Evolutionary conservation across 2,329 filamentous ascomycete genomes (phyloP), one percentile per base, ranked within the genome.

Genomic region (Stemphylium beticola): DNA sequence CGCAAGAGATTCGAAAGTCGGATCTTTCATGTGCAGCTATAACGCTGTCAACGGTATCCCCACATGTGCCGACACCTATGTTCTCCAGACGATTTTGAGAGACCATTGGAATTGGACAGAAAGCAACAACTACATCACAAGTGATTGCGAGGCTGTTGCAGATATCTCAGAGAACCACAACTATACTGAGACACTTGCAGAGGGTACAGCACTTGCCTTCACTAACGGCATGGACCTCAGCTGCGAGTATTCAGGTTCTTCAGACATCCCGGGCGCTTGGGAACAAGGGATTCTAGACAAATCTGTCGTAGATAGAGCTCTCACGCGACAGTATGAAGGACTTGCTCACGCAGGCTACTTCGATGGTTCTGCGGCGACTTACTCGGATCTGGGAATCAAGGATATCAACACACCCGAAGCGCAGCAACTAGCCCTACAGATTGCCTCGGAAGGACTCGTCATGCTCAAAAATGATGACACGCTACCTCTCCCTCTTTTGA

Each of bases 1-100:
- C 47, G 77, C 77, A 1, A 60, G 78, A 52, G 78, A 79, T 54
- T 74, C 76, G 0, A 77, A 78, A 34, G 78, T 79, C 17, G 77
- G 77, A 4, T 64, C 65, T 2, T 76, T 80, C 81, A 68, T 89
- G 87, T 69, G 84, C 82, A 39, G 78, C 14, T 86, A 85, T 31
- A 77, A 87, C 59, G 87, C 87, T 0, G 78, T 90, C 36, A 88
- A 90, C 52, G 87, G 87, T 0, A 79, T 85, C 0, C 87, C 87
- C 0, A 81, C 85, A 2, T 90, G 87, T 61, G 85, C 85, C 0
- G 83, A 84, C 60, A 76, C 79, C 0, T 90, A 86, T 60, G 78
- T 90, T 1, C 77, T 90, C 32, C 79, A 87, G 57, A 83, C 82
- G 0, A 77, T 91, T 12, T 78, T 91, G 2, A 81, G 88, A 1